phyloP scores from a whole-genome alignment of 371 early-diverging fungal species.

The Mortierella sp. region DNA sequence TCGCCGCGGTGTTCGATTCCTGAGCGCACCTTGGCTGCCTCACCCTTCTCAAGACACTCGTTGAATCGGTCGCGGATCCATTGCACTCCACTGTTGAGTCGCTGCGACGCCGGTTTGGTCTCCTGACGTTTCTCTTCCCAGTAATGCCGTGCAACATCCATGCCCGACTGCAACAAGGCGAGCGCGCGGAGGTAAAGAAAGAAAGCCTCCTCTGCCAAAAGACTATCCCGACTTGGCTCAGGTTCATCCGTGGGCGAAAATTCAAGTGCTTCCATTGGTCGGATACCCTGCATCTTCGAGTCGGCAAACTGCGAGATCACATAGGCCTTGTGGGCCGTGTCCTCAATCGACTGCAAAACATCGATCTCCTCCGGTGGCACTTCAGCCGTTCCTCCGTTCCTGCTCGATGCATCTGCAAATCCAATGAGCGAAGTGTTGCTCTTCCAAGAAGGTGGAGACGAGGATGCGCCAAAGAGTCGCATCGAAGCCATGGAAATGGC shows the following conservation, averaged over 20 bases:
- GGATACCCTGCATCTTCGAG: constrained; percentile 63
- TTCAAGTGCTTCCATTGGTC: constrained; percentile 27
- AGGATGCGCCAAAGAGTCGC: constrained; percentile 67
- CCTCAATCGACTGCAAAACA: constrained; percentile 67
- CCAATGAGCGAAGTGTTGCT: constrained; percentile 38
- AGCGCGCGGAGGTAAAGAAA: constrained; percentile 83
- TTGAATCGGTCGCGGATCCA: constrained; percentile 93
- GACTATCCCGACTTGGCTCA: constrained; percentile 31
- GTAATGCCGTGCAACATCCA: constrained; percentile 78
- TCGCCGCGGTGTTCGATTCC: constrained; percentile 60
- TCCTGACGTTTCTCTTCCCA: constrained; percentile 69
- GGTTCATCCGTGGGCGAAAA: constrained; percentile 39
- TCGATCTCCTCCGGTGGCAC: constrained; percentile 57
- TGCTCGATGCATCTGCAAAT: constrained; percentile 31
- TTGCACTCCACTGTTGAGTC: constrained; percentile 76
- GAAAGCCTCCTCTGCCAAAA: constrained; percentile 78
- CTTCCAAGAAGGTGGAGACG: constrained; percentile 51
- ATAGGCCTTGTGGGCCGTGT: constrained; percentile 74
- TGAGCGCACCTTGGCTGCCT: constrained; percentile 66
- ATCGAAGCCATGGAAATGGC: constrained; percentile 72
- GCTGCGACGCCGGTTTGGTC: constrained; percentile 54
- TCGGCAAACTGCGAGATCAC: constrained; percentile 74
- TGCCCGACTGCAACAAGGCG: constrained; percentile 79
- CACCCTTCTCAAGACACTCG: constrained; percentile 87
- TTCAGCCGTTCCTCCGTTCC: constrained; percentile 27